Evolutionary conservation across 2,329 filamentous ascomycete genomes (phyloP).

Genomic region (Verticillium dahliae): DNA sequence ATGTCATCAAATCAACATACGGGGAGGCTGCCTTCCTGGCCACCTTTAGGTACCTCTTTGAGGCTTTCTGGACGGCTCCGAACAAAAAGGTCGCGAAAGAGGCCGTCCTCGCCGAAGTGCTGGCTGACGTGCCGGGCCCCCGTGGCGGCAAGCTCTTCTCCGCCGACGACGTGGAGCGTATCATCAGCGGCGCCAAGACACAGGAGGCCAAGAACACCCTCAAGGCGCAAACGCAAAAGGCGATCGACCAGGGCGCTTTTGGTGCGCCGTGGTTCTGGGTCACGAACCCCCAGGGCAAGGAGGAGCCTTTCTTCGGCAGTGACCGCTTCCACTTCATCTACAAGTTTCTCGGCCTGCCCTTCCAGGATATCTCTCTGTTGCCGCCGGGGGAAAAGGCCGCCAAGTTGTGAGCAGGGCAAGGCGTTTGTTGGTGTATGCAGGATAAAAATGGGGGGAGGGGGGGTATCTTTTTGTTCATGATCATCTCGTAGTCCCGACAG

Average conservation of each 20-base stretch:
- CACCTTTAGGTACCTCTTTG: slow-evolving; percentile 48
- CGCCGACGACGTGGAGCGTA: slow-evolving; percentile 42
- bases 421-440: background rate
- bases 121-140: slow-evolving; percentile 21
- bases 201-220: slow-evolving; percentile 40
- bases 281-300: slow-evolving; percentile 46
- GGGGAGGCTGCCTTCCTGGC: slow-evolving; percentile 41
- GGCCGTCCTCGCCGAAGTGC: slow-evolving; percentile 37
- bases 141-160: slow-evolving; percentile 35
- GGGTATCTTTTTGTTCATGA: slow-evolving; percentile 9
- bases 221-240: slow-evolving; percentile 52
- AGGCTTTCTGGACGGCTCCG: slow-evolving; percentile 55
- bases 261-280: slow-evolving; percentile 74
- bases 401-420: slow-evolving; percentile 1
- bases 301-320: slow-evolving; percentile 71
- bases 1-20: slow-evolving; percentile 57
- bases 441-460: background rate
- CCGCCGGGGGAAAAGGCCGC: slow-evolving; percentile 4
- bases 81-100: slow-evolving; percentile 54
- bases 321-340: slow-evolving; percentile 70
- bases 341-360: slow-evolving; percentile 56
- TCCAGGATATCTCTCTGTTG: slow-evolving; percentile 43
- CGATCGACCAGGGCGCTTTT: slow-evolving; percentile 61
- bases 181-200: slow-evolving; percentile 45
- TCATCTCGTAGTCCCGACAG: background rate